phyloP scores from a whole-genome alignment of 2,329 filamentous ascomycete species.

The Beauveria sp. region DNA sequence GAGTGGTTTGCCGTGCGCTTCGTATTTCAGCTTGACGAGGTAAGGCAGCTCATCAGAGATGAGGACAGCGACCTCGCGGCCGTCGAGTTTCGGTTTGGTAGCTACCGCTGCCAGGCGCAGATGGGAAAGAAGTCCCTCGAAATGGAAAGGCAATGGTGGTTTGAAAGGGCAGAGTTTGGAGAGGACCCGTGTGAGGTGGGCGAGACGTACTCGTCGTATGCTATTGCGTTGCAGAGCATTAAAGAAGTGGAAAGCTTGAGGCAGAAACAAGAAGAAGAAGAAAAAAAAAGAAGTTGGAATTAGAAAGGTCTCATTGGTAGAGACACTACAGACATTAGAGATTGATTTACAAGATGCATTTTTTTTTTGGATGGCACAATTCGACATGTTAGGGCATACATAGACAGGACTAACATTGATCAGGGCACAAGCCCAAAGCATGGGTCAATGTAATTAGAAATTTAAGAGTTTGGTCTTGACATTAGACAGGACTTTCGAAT shows the following conservation, averaged over 20 bases:
- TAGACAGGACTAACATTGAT: not conserved
- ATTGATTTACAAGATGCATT: not conserved
- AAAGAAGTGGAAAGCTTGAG: slow-evolving; percentile 17
- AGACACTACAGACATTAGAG: not conserved
- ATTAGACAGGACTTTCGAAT: not conserved
- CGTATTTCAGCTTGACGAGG: slow-evolving; percentile 39
- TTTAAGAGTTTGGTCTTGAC: not conserved
- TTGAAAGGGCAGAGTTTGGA: slow-evolving; percentile 32
- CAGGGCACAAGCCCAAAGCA: not conserved
- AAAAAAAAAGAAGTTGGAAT: not conserved
- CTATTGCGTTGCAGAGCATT: slow-evolving; percentile 26
- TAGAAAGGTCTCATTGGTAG: not conserved
- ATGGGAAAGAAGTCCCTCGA: slow-evolving; percentile 35
- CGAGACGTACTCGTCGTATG: slow-evolving; percentile 24
- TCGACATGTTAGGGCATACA: not conserved
- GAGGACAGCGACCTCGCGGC: slow-evolving; percentile 19
- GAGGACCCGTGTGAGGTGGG: slow-evolving; percentile 31
- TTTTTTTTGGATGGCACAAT: not conserved
- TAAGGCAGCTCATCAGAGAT: slow-evolving; percentile 25
- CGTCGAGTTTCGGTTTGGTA: slow-evolving; percentile 47
- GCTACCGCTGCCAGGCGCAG: slow-evolving; percentile 47
- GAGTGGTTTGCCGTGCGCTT: slow-evolving; percentile 36
- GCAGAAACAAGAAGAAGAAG: not conserved
- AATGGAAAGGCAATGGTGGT: slow-evolving; percentile 25
- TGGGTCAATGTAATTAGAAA: not conserved